Conservation (phyloP, 768 basidiomycete genomes). For the Leccinum disarticulatum region DNA sequence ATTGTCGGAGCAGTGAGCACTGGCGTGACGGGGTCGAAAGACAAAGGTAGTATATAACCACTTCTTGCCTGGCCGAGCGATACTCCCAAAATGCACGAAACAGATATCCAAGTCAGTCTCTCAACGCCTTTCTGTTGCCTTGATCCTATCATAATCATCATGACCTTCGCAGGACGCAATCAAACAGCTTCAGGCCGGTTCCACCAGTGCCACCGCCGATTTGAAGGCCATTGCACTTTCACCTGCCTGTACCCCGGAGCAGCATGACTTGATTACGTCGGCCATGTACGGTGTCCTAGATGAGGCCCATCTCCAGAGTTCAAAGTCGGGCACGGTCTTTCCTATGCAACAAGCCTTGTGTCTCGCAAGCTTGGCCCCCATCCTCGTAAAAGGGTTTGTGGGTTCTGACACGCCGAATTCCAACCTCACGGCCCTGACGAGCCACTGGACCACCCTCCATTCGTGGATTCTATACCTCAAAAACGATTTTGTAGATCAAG, state of each 20-base stretch:
- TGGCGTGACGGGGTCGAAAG: not conserved
- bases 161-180: slow-evolving; percentile 17
- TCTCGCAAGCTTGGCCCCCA: slow-evolving; percentile 17
- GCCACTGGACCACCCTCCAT: slow-evolving; percentile 21
- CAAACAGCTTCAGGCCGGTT: slow-evolving; percentile 24
- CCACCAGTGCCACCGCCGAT: slow-evolving; percentile 14
- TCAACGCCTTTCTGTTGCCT: not conserved
- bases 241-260: slow-evolving; percentile 18
- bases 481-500: slow-evolving; percentile 22
- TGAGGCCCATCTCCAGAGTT: slow-evolving; percentile 16
- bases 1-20: not conserved
- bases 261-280: slow-evolving; percentile 15
- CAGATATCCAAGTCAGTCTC: slow-evolving; percentile 19
- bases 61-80: not conserved
- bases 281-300: slow-evolving; percentile 25
- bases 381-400: slow-evolving; percentile 8
- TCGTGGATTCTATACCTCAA: slow-evolving; percentile 30
- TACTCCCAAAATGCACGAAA: slow-evolving; percentile 16
- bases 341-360: slow-evolving; percentile 24
- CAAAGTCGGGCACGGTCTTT: slow-evolving; percentile 9
- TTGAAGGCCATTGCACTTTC: slow-evolving; percentile 23
- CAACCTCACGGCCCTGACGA: slow-evolving; percentile 7
- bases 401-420: not conserved
- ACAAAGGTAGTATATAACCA: not conserved
- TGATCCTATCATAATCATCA: not conserved